Base-by-base conservation (phyloP, 108 stramenopile genomes). In the Cyclotella choctawhatcheeana region DNA sequence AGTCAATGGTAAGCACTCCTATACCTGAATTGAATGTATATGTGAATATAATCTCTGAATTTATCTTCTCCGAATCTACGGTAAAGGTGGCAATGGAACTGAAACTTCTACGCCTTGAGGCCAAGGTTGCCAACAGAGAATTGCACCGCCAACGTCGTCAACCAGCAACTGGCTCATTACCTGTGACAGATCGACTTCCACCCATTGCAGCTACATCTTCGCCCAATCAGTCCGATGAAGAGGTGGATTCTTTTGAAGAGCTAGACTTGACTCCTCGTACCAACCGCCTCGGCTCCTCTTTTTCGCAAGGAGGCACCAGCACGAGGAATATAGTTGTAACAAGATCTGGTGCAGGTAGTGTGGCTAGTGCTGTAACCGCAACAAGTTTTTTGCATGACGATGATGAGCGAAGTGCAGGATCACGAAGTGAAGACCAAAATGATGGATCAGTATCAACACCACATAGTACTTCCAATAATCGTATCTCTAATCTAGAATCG, bases 301-400 rank as follows among this genome's bases (percentile, higher is more conserved):
- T 81, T 47, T 50, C 74, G 34, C 61, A 70, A 5, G 54, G 61
- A 58, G 60, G 65, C 20, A 40, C 44, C 44, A 54, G 43, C 35
- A 62, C 67, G 21, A 83, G 80, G 47, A 79, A 79, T 60, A 76
- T 76, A 2, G 82, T 83, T 14, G 78, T 83, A 13, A 83, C 78
- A 26, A 65, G 77, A 51, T 84, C 83, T 56, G 81, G 84, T 65
- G 81, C 81, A n/a, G n/a, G n/a, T 14, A 82, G 81, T 32, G 69
- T 85, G 33, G 81, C 84, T 30, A 82, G 81, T 72, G 84, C 67
- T 47, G 84, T 85, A 10, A 85, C 84, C 5, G 84, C 84, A 7
- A 79, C 71, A 6, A 81, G 84, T 66, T 83, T 83, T 70, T 50
- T 55, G 50, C 74, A 81, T n/a, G 69, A 74, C 50, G 77, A 74